Percentiles rank a stretch among this genome's conserved stretches.
phyloP scores from a whole-genome alignment of 805 yeast genomes.

The Huiozyma sinensis region DNA sequence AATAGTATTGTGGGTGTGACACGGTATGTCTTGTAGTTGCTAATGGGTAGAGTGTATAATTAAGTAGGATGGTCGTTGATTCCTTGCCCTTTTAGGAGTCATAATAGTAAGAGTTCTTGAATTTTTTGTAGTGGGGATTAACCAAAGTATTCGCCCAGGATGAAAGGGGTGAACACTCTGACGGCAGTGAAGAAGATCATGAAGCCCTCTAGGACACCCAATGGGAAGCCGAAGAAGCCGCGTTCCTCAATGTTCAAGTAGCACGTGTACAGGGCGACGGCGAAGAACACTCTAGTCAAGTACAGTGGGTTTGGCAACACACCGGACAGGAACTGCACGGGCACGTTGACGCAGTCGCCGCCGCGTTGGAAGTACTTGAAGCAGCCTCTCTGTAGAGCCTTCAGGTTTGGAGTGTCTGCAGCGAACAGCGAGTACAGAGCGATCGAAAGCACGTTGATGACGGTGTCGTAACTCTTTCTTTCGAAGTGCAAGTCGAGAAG shows the following conservation, averaged over 20 bases:
- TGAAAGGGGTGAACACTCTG: constrained; percentile 68
- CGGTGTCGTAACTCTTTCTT: constrained; percentile 71
- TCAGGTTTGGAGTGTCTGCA: constrained; percentile 59
- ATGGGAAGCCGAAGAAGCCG: constrained; percentile 58
- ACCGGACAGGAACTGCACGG: constrained; percentile 78
- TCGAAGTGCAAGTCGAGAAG: constrained; percentile 61
- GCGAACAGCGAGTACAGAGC: constrained; percentile 87
- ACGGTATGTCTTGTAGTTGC: not conserved
- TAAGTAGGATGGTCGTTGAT: not conserved
- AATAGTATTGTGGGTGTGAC: not conserved
- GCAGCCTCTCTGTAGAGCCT: constrained; percentile 76
- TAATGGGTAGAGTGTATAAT: not conserved
- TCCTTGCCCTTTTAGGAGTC: not conserved
- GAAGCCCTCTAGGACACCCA: constrained; percentile 60
- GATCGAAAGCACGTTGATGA: constrained; percentile 79
- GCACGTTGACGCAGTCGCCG: constrained; percentile 67
- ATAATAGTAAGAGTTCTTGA: not conserved
- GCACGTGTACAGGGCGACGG: constrained; percentile 81
- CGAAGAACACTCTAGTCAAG: constrained; percentile 76
- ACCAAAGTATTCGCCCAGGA: constrained; percentile 41
- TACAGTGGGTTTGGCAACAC: constrained; percentile 62
- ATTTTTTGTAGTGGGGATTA: constrained; percentile 8
- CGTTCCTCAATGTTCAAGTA: constrained; percentile 52
- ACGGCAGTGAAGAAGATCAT: constrained; percentile 65
- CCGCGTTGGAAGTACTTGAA: constrained; percentile 78